Base-by-base conservation (phyloP, 495 filamentous ascomycete species). In the Podospora comata region DNA sequence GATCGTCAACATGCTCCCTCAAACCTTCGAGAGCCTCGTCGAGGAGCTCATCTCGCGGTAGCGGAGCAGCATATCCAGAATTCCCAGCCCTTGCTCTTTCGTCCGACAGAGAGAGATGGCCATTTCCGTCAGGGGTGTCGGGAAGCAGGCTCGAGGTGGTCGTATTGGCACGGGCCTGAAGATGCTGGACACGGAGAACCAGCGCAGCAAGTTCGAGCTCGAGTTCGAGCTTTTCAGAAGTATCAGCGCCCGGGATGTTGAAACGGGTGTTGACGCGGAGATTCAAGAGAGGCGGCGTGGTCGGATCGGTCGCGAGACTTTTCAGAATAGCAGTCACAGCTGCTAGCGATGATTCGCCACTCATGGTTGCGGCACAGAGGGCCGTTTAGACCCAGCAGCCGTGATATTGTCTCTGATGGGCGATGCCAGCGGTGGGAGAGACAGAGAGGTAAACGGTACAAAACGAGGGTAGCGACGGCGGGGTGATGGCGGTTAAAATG, bases 1-100 rank as follows among this genome's bases (percentile, higher is more conserved):
- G 91, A 70, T 91, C 89, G 68, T 92, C 86, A 56, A 93, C 89
- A 77, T 92, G 88, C 67, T 92, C 90, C 54, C 86, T 87, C 58
- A 92, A 83, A 32, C 86, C 86, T 71, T 86, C 87, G 55, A 92
- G 87, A 61, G 91, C 88, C 71, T 90, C 88, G 69, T 91, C 88
- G 60, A 86, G 89, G 60, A 71, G 65, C 6, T 78, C 77, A 73
- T 80, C 81, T 48, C 73, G 78, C 23, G 71, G 68, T 30, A 77
- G 66, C 11, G 69, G 44, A 39, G 70, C 56, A 28, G 75, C 27
- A 65, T 75, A 68, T 64, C 74, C 75, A 26, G 68, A 67, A 60
- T 71, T 68, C 56, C n/a, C 62, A 48, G 64, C 62, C n/a, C 44
- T 56, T 54, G 64, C 32, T 73, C 68, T 53, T 5, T 78, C 83